A percentile compares a stretch with the other conserved stretches of the same genome.
phyloP scores from a whole-genome alignment of 495 filamentous ascomycete genomes.

The Talaromyces wortmannii region DNA sequence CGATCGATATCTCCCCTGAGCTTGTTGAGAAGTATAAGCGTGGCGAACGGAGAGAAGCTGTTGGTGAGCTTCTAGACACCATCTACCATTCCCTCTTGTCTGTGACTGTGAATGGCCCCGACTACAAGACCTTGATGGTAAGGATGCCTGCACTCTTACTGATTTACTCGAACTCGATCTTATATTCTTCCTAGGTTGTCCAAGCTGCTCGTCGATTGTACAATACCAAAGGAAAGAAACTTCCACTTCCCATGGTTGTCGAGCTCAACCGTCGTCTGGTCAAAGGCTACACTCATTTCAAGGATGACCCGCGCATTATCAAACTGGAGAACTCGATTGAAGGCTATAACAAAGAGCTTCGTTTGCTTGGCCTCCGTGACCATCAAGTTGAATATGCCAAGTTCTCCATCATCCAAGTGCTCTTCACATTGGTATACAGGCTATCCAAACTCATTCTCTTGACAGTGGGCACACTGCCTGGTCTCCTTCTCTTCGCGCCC shows the following conservation, averaged over 20 bases:
- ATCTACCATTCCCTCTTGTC: constrained; percentile 79
- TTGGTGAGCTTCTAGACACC: constrained; percentile 71
- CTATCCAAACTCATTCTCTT: constrained; percentile 68
- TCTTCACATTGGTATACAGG: constrained; percentile 74
- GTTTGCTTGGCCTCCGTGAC: constrained; percentile 79
- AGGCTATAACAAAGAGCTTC: constrained; percentile 83
- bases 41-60: constrained; percentile 77
- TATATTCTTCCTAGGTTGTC: constrained; percentile 47
- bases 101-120: constrained; percentile 88
- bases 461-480: constrained; percentile 76
- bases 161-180: neutral
- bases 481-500: constrained; percentile 78
- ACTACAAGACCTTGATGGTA: constrained; percentile 97
- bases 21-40: constrained; percentile 79
- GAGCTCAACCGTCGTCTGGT: constrained; percentile 93
- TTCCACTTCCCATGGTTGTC: constrained; percentile 89
- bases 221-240: constrained; percentile 87
- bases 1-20: constrained; percentile 73
- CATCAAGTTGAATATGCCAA: constrained; percentile 94
- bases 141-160: constrained; percentile 3
- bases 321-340: constrained; percentile 70
- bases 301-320: constrained; percentile 81
- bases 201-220: constrained; percentile 93
- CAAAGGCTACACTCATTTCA: constrained; percentile 87
- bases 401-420: constrained; percentile 66